Percentiles rank a stretch among this genome's conserved stretches.
These are phyloP conservation scores for Limonium bicolor DNA, from an alignment of 148 eudicot species.

Conservation along the genomic window DNA sequence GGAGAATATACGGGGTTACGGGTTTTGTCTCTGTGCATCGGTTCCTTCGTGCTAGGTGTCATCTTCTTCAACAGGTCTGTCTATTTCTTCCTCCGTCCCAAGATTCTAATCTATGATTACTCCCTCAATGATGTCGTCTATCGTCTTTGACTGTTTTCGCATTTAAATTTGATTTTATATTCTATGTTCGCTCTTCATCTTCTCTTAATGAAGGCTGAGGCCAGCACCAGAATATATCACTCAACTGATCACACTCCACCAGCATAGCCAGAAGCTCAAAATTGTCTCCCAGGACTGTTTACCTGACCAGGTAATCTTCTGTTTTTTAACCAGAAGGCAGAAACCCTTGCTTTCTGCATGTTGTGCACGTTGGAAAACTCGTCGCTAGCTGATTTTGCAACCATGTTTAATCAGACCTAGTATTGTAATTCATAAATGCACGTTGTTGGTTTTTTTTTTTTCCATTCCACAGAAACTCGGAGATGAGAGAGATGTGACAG, in stretches of 20 bases:
- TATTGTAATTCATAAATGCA: not conserved
- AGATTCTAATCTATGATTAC: no score
- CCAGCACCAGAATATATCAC: conserved; percentile 47
- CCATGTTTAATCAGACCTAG: not conserved
- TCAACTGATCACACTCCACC: conserved; percentile 38
- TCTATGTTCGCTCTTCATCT: not conserved
- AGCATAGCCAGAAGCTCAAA: conserved; percentile 56
- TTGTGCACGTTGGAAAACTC: no score
- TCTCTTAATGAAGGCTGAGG: conserved; percentile 32
- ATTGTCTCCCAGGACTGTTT: conserved; percentile 56
- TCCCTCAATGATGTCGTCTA: not conserved
- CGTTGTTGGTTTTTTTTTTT: conserved; percentile 3
- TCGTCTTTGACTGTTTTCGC: not conserved
- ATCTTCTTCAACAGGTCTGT: conserved; percentile 63
- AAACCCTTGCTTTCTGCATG: no score
- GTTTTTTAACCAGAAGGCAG: no score
- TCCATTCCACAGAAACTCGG: conserved; percentile 34
- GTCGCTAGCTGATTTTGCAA: no score
- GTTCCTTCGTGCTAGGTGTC: conserved; percentile 66
- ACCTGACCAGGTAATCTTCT: conserved; percentile 36
- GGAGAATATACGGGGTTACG: conserved; percentile 51
- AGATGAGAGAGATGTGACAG: conserved; percentile 53
- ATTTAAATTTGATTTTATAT: not conserved
- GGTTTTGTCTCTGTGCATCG: conserved; percentile 50
- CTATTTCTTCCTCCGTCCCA: not conserved